Conservation (phyloP, 805 yeast species). For the Debaryomyces hansenii region DNA sequence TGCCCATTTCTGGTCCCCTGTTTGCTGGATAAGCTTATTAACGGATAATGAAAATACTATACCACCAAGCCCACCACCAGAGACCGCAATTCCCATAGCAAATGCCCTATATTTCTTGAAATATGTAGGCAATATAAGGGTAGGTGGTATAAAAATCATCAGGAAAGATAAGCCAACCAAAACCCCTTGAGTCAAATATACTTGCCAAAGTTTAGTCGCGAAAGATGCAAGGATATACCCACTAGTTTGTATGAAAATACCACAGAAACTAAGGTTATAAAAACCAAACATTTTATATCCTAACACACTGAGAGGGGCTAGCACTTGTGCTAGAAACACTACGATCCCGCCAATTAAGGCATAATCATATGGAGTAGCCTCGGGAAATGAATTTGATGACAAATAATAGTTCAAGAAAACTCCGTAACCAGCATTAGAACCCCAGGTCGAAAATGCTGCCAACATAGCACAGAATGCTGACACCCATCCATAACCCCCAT, state of each 20-base stretch:
- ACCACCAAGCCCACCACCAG: slow-evolving; percentile 58
- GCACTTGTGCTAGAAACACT: slow-evolving; percentile 55
- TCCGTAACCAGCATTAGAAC: slow-evolving; percentile 59
- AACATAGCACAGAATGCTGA: too few species aligned
- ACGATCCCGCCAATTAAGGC: slow-evolving; percentile 53
- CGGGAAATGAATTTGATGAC: slow-evolving; percentile 32
- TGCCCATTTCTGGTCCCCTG: slow-evolving; percentile 48
- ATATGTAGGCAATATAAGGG: slow-evolving; percentile 50
- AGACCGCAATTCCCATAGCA: slow-evolving; percentile 47
- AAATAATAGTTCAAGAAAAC: slow-evolving; percentile 55
- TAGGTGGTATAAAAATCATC: slow-evolving; percentile 42
- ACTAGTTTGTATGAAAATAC: slow-evolving; percentile 43
- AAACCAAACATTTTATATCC: slow-evolving; percentile 52
- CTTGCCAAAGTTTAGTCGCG: slow-evolving; percentile 50
- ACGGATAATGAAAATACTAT: slow-evolving; percentile 45
- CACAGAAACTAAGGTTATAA: slow-evolving; percentile 44
- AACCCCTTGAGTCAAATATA: slow-evolving; percentile 53
- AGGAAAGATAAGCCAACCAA: slow-evolving; percentile 50
- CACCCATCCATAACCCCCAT: too few species aligned
- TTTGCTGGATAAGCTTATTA: slow-evolving; percentile 35
- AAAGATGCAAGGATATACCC: slow-evolving; percentile 53
- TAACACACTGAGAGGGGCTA: slow-evolving; percentile 53
- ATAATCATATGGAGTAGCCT: slow-evolving; percentile 45
- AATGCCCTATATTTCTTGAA: slow-evolving; percentile 44
- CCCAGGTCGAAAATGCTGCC: slow-evolving; percentile 57